Evolutionary conservation across 139 green algal genomes (phyloP).

Genomic region (Gonium pectorale): DNA sequence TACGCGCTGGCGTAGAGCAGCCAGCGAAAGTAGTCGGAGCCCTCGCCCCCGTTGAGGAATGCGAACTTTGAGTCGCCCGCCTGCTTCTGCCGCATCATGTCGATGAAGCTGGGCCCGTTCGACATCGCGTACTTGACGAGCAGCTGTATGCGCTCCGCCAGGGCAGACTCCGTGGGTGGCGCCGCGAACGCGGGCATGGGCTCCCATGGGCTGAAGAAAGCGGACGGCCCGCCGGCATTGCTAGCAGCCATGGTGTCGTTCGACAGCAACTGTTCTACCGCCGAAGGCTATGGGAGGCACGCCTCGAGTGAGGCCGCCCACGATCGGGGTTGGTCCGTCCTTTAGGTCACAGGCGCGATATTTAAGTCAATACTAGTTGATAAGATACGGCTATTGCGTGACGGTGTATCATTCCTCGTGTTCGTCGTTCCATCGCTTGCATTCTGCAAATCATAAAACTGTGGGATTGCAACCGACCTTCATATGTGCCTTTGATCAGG

Average conservation of each 20-base stretch:
- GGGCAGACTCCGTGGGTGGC: constrained; percentile 33
- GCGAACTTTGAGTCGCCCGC: constrained; percentile 60
- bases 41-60: constrained; percentile 59
- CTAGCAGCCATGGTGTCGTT: not conserved
- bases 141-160: constrained; percentile 46
- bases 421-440: no score
- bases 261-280: no score
- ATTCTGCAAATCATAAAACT: no score
- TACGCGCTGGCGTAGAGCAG: constrained; percentile 46
- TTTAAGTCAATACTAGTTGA: no score
- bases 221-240: not conserved
- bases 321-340: no score
- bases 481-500: no score
- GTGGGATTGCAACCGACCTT: no score
- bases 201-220: constrained; percentile 49
- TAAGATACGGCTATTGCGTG: no score
- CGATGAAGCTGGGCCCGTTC: constrained; percentile 66
- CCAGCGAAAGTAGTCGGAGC: constrained; percentile 60
- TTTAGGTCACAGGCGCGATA: no score
- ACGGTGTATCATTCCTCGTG: no score
- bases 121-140: constrained; percentile 52
- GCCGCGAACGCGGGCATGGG: constrained; percentile 33
- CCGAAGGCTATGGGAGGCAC: no score
- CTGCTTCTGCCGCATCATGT: constrained; percentile 67
- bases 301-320: no score